Conservation (phyloP, 371 early-diverging fungal genomes). For the Chytridiales sp. region DNA sequence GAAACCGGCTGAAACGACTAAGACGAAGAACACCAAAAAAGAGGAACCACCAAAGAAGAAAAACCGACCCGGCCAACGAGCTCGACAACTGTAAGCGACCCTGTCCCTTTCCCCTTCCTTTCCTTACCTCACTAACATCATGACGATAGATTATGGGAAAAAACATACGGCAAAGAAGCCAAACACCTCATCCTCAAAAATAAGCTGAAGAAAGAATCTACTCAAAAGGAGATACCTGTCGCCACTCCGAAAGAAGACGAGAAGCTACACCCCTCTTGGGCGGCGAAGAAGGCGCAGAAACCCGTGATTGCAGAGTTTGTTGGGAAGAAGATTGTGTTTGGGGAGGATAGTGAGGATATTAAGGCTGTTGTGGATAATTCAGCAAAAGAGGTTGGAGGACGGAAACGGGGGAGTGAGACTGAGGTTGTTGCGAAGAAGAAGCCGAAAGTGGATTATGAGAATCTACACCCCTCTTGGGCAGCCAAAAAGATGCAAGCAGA, state of each 20-base stretch:
- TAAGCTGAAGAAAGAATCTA: not conserved
- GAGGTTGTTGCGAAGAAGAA: slow-evolving; percentile 1
- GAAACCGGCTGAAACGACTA: too few relatives aligned
- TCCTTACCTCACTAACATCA: not conserved
- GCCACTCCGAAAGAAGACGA: slow-evolving; percentile 3
- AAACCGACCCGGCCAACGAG: slow-evolving; percentile 9
- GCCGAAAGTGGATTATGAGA: slow-evolving; percentile 1
- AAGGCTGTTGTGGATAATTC: too few relatives aligned
- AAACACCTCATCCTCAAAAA: slow-evolving; percentile 7
- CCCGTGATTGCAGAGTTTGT: not conserved
- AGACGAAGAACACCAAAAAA: slow-evolving; percentile 1
- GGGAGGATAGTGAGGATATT: slow-evolving; percentile 16
- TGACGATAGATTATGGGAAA: slow-evolving; percentile 10
- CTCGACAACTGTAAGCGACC: slow-evolving; percentile 2
- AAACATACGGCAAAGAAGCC: slow-evolving; percentile 7
- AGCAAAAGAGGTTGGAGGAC: not conserved
- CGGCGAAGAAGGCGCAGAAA: slow-evolving; percentile 13
- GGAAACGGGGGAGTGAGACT: not conserved
- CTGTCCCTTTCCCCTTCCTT: not conserved
- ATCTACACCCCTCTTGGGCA: slow-evolving; percentile 22
- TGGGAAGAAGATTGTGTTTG: slow-evolving; percentile 11
- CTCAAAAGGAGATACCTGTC: not conserved
- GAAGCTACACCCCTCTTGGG: slow-evolving; percentile 19
- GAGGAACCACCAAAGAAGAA: slow-evolving; percentile 5
- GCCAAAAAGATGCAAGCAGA: slow-evolving; percentile 13